These are phyloP conservation scores for Pythium aristosporum DNA, from an alignment of 352 stramenopile genomes.

Conservation along the genomic window DNA sequence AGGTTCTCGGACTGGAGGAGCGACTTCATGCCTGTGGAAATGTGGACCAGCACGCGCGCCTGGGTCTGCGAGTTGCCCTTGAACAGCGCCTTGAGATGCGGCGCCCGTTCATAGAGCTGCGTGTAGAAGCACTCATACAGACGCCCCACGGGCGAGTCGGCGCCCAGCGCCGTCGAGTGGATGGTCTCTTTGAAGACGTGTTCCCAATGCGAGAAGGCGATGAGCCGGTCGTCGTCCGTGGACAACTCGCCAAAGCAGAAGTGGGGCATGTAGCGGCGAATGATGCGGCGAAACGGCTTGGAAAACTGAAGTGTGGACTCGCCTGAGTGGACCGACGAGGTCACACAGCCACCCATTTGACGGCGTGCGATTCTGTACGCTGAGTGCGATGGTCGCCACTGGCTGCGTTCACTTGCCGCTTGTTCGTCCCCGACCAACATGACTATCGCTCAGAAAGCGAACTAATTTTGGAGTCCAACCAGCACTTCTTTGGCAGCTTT, in stretches of 20 bases:
- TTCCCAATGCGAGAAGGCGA: constrained; percentile 57
- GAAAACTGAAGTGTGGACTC: constrained; percentile 32
- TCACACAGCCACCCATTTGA: constrained; percentile 30
- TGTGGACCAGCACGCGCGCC: constrained; percentile 61
- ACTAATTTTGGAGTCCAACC: too few relatives aligned
- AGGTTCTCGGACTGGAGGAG: constrained; percentile 55
- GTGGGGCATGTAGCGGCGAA: constrained; percentile 53
- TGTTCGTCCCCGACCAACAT: too few relatives aligned
- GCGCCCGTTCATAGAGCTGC: constrained; percentile 50
- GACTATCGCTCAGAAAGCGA: too few relatives aligned
- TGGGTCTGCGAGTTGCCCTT: constrained; percentile 58
- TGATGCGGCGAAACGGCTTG: constrained; percentile 51
- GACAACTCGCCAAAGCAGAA: constrained; percentile 43
- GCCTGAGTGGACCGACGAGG: constrained; percentile 10
- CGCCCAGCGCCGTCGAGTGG: constrained; percentile 34
- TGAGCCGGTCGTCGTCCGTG: constrained; percentile 39
- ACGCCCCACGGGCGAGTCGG: constrained; percentile 37
- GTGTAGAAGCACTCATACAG: constrained; percentile 62
- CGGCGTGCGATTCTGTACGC: too few relatives aligned
- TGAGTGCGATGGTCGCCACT: too few relatives aligned
- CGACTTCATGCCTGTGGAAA: constrained; percentile 63
- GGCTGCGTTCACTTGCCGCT: too few relatives aligned
- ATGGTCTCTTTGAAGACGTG: constrained; percentile 63
- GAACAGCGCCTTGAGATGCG: constrained; percentile 62
- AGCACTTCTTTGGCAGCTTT: too few relatives aligned